Percentiles rank a stretch among this genome's conserved stretches.
Conservation (phyloP, 805 yeast genomes). For the Danielozyma ontarioensis region DNA sequence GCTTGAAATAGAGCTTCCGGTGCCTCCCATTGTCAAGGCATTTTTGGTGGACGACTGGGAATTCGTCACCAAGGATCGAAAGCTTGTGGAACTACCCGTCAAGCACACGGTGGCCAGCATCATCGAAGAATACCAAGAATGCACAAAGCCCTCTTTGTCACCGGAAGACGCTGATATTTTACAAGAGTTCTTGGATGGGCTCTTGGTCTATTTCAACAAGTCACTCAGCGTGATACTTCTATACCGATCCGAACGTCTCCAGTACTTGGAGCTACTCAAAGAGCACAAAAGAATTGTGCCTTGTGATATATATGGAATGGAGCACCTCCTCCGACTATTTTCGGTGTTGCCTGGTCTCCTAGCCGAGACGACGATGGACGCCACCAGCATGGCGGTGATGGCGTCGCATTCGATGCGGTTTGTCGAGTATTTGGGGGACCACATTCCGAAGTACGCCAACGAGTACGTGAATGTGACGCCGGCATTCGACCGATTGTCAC, state of each 20-base stretch:
- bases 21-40: conserved; percentile 66
- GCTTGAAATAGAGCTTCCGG: conserved; percentile 48
- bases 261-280: conserved; percentile 50
- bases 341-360: conserved; percentile 81
- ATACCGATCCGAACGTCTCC: conserved; percentile 74
- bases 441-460: conserved; percentile 30
- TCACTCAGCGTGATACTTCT: conserved; percentile 63
- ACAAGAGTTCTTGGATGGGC: conserved; percentile 66
- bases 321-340: conserved; percentile 74
- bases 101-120: conserved; percentile 48
- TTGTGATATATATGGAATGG: conserved; percentile 56
- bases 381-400: conserved; percentile 56
- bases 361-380: conserved; percentile 74
- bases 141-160: conserved; percentile 11
- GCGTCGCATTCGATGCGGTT: conserved; percentile 52
- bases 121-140: conserved; percentile 45
- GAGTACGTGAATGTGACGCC: conserved; percentile 35
- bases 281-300: conserved; percentile 37
- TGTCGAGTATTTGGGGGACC: conserved; percentile 45
- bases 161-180: conserved; percentile 26
- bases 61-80: conserved; percentile 72
- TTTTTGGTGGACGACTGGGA: conserved; percentile 93
- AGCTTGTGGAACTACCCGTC: conserved; percentile 63
- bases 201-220: conserved; percentile 69
- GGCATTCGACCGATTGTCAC: conserved; percentile 33